phyloP scores from a whole-genome alignment of 2,329 filamentous ascomycete genomes.

The Hypoxylon rubiginosum region DNA sequence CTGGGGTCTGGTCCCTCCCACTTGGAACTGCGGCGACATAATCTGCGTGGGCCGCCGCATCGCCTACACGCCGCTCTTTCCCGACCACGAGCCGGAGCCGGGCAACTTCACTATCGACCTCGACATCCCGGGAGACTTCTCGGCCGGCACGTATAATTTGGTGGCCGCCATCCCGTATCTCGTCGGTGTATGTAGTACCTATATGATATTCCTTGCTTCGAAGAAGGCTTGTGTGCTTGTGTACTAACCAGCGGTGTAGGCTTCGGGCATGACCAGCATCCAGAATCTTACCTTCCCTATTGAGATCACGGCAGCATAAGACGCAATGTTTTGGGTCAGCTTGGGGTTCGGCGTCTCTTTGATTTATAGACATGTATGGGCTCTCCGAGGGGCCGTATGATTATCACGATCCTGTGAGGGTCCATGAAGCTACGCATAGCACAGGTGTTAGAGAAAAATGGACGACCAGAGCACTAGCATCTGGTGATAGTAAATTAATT shows the following conservation, averaged over 20 bases:
- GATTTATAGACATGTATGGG: constrained; percentile 15
- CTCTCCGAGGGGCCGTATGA: constrained; percentile 14
- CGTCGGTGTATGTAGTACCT: constrained; percentile 46
- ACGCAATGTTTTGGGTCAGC: neutral
- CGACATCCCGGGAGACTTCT: constrained; percentile 26
- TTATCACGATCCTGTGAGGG: constrained; percentile 23
- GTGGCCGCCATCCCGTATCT: constrained; percentile 49
- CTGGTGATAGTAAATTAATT: neutral
- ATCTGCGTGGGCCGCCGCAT: constrained; percentile 50
- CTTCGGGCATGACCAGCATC: constrained; percentile 43
- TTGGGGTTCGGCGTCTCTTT: constrained; percentile 1
- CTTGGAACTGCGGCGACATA: constrained; percentile 34
- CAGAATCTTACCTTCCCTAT: constrained; percentile 40
- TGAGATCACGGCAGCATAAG: constrained; percentile 34
- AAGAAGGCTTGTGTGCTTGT: neutral
- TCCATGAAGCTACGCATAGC: neutral
- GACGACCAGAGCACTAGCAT: constrained; percentile 7
- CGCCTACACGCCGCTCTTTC: constrained; percentile 49
- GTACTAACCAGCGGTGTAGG: constrained; percentile 36
- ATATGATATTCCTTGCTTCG: neutral
- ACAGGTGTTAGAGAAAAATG: constrained; percentile 30
- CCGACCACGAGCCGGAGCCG: constrained; percentile 39
- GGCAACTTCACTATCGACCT: constrained; percentile 37
- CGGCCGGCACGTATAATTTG: constrained; percentile 44
- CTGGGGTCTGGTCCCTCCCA: constrained; percentile 46